Conservation (phyloP, 371 early-diverging fungal species). For the Mucor racemosus region DNA sequence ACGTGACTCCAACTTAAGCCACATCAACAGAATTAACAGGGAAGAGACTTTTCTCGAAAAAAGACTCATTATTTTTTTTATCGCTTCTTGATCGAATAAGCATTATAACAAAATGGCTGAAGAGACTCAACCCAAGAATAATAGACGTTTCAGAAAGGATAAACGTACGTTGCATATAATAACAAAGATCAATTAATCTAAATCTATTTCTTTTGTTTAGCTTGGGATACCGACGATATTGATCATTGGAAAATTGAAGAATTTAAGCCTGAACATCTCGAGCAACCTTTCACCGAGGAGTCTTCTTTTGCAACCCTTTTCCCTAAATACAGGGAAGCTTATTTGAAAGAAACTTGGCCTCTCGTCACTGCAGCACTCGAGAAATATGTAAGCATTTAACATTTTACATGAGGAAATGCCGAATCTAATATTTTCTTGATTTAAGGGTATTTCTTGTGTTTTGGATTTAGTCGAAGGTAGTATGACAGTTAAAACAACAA, state of each 20-base stretch:
- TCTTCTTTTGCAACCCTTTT: constrained; percentile 98
- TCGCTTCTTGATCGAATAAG: background rate
- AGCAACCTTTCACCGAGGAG: constrained; percentile 91
- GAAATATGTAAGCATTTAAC: constrained; percentile 60
- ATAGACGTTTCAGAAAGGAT: constrained; percentile 46
- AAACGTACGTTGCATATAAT: constrained; percentile 35
- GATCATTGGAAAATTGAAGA: constrained; percentile 95
- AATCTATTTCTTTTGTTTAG: constrained; percentile 20
- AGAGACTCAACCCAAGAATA: constrained; percentile 25
- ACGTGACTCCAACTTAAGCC: constrained; percentile 7
- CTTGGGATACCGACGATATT: constrained; percentile 95
- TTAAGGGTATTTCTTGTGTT: constrained; percentile 88
- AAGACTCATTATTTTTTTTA: background rate
- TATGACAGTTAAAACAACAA: constrained; percentile 98
- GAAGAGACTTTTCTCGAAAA: constrained; percentile 3
- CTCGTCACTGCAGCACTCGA: constrained; percentile 89
- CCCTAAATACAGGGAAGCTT: constrained; percentile 98
- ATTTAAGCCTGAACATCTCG: constrained; percentile 84
- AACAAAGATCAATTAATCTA: too few relatives aligned
- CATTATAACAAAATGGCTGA: constrained; percentile 17
- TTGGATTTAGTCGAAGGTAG: constrained; percentile 96
- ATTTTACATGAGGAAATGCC: background rate
- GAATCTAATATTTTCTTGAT: background rate
- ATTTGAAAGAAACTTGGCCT: constrained; percentile 96
- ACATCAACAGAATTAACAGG: constrained; percentile 3